Base-by-base conservation (phyloP, 345 rosid species). In the Syzygium aqueum region DNA sequence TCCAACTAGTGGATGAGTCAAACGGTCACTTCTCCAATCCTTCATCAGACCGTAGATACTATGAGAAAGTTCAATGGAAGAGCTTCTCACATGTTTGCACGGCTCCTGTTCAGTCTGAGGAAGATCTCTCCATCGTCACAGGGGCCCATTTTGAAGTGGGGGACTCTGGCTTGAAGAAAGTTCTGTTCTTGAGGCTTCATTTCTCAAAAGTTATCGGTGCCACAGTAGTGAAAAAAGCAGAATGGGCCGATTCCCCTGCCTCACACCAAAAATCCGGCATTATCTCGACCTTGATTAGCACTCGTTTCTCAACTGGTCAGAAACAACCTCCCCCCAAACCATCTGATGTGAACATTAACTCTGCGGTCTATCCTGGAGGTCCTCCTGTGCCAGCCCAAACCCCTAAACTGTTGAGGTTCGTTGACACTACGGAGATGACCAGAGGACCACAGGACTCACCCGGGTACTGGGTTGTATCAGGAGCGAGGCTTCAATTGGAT, bases 381-480 rank as follows among this genome's bases (percentile, higher is more conserved):
- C 94, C 94, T 54, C 94, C 93, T 5, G 90, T 93, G 53, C 93
- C 94, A 11, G 86, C 89, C 54, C 94, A 90, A 87, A 87, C 92
- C 8, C 90, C 91, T 30, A 91, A 89, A 87, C 91, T 93, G 86
- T 87, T 91, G 52, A 91, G 89, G 87, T 89, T 91, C 23, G 93
- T 93, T 15, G 94, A 93, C 86, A 91, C 91, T 23, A 90, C 94
- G 8, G 94, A 93, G 90, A 91, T 93, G 91, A 89, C 91, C 7
- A 88, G 94, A 84, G 94, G 94, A 27, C 94, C 93, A 6, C 91
- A 91, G 85, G 91, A 93, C 73, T 84, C 91, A 21, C 94, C 94
- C 22, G 94, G 94, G 27, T 93, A 93, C 86, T 93, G 94, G 94
- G 92, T 89, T 73, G 93, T 90, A 11, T 91, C 93, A 21, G 94